A percentile compares a stretch with the other conserved stretches of the same genome.
Evolutionary conservation across 345 rosid species (phyloP).

Genomic region (Populus pruinosa): DNA sequence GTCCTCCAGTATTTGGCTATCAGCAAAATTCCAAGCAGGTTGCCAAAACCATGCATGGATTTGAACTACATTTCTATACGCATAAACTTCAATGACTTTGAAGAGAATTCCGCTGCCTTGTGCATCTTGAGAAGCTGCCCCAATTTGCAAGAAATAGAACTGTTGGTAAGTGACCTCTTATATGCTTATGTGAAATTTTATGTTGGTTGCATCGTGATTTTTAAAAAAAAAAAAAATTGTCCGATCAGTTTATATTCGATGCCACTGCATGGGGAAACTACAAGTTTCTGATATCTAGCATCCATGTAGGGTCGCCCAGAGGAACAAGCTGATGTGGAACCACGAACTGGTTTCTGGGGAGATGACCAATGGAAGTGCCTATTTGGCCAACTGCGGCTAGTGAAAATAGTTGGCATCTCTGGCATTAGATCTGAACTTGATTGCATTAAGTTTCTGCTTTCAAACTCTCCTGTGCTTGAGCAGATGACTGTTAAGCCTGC

Average conservation of each 20-base stretch:
- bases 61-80: constrained; percentile 58
- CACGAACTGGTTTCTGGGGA: constrained; percentile 37
- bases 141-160: constrained; percentile 60
- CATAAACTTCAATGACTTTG: constrained; percentile 58
- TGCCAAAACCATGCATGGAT: constrained; percentile 51
- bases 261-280: not conserved
- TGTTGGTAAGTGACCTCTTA: constrained; percentile 36
- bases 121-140: constrained; percentile 65
- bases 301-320: constrained; percentile 51
- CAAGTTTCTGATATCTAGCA: constrained; percentile 6
- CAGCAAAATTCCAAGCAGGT: constrained; percentile 48
- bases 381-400: constrained; percentile 48
- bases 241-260: too few relatives aligned
- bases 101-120: constrained; percentile 53
- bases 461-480: constrained; percentile 57
- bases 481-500: constrained; percentile 53
- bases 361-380: constrained; percentile 40
- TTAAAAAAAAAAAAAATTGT: not conserved
- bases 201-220: not conserved
- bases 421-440: constrained; percentile 51
- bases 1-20: constrained; percentile 52
- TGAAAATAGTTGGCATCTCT: constrained; percentile 41
- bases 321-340: constrained; percentile 27
- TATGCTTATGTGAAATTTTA: not conserved
- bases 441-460: constrained; percentile 53